Evolutionary conservation across 2,329 filamentous ascomycete species (phyloP).

Genomic region (Periconia digitata): DNA sequence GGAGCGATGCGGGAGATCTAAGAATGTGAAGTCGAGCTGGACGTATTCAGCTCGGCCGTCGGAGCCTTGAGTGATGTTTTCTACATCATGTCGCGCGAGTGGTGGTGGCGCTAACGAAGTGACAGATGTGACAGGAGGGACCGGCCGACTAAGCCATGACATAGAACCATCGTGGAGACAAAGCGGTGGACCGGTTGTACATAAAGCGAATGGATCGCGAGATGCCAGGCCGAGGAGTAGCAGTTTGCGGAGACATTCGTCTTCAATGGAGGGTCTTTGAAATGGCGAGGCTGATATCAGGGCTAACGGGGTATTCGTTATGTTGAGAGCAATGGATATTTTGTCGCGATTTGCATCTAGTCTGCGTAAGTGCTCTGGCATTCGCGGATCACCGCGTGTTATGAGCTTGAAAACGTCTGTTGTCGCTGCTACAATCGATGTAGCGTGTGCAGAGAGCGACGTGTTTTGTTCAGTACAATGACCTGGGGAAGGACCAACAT

Average conservation of each 20-base stretch:
- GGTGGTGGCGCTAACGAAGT: background rate
- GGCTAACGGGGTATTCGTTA: conserved; percentile 43
- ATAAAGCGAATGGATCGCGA: conserved; percentile 45
- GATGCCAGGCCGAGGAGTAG: conserved; percentile 45
- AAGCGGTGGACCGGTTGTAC: conserved; percentile 37
- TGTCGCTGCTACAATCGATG: conserved; percentile 15
- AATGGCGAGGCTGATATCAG: conserved; percentile 31
- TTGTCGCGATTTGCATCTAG: conserved; percentile 49
- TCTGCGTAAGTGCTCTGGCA: conserved; percentile 43
- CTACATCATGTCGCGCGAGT: conserved; percentile 10
- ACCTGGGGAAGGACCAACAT: too few relatives aligned
- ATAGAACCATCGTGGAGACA: conserved; percentile 35
- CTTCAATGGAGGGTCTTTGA: conserved; percentile 37
- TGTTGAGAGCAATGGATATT: conserved; percentile 45
- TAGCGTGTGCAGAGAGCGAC: background rate
- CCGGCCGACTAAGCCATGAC: conserved; percentile 37
- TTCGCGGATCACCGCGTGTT: conserved; percentile 45
- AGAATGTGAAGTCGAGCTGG: conserved; percentile 44
- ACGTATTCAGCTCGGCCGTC: conserved; percentile 43
- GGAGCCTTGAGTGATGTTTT: conserved; percentile 27
- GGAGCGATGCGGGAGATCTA: conserved; percentile 34
- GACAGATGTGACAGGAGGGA: conserved; percentile 1
- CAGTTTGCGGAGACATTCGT: conserved; percentile 46
- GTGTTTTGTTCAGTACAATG: too few relatives aligned
- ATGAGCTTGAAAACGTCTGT: conserved; percentile 45